Evolutionary conservation across 192 early-diverging fungal genomes (phyloP).

Genomic region (Backusella luteola): DNA sequence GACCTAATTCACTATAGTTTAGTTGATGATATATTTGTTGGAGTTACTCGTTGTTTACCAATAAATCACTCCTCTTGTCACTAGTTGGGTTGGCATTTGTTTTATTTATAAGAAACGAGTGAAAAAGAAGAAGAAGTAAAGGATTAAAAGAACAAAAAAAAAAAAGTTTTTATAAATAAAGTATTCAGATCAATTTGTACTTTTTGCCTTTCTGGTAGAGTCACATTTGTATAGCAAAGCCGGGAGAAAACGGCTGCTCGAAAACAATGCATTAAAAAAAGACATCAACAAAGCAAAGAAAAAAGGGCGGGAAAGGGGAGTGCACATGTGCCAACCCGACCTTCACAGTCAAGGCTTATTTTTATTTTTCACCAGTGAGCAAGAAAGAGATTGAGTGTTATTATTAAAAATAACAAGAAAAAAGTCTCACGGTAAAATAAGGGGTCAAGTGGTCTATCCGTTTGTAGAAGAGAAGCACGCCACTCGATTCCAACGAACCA

Average conservation of each 20-base stretch:
- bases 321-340: neutral
- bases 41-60: neutral
- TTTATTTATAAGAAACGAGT: neutral
- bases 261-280: neutral
- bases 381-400: neutral
- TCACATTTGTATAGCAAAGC: neutral
- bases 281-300: neutral
- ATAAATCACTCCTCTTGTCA: neutral
- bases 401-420: neutral
- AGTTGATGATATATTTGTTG: neutral
- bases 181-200: neutral
- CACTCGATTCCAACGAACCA: neutral
- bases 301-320: neutral
- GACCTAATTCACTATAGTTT: neutral
- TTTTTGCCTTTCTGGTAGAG: constrained; percentile 5
- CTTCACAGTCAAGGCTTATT: neutral
- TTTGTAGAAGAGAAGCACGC: constrained; percentile 4
- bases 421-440: constrained; percentile 7
- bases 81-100: neutral
- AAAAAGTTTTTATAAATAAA: neutral
- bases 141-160: neutral
- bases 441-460: neutral
- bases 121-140: neutral
- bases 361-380: neutral
- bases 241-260: constrained; percentile 14